Percentiles rank a stretch among this genome's conserved stretches.
Evolutionary conservation across 2,329 filamentous ascomycete species (phyloP).

Genomic region (Cladosporium sp.): DNA sequence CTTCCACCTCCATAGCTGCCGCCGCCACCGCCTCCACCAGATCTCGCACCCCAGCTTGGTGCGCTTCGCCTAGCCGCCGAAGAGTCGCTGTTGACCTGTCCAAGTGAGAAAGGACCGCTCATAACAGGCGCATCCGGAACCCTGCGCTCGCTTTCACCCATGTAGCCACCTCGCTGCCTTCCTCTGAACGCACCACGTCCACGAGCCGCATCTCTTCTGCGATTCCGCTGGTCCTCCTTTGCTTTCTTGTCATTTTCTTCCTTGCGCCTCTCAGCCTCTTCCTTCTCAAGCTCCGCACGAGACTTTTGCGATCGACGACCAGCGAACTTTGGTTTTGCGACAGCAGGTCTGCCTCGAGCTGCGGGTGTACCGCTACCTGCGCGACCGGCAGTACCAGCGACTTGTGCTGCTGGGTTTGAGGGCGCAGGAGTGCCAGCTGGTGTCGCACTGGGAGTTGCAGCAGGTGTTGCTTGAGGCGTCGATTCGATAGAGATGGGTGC

Average conservation of each 20-base stretch:
- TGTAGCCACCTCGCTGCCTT: conserved; percentile 41
- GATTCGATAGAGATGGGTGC: conserved; percentile 6
- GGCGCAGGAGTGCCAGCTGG: conserved; percentile 8
- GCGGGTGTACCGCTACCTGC: conserved; percentile 6
- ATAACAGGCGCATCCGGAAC: conserved; percentile 24
- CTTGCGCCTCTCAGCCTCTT: conserved; percentile 35
- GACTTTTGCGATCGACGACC: conserved; percentile 43
- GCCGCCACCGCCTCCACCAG: conserved; percentile 15
- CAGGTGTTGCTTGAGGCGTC: conserved; percentile 4
- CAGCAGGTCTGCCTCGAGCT: conserved; percentile 15
- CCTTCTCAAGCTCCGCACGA: conserved; percentile 40
- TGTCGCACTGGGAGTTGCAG: conserved; percentile 4
- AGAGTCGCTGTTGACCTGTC: conserved; percentile 23
- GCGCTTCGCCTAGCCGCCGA: conserved; percentile 12
- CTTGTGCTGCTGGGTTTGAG: neutral
- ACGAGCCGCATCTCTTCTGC: conserved; percentile 23
- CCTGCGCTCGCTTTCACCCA: conserved; percentile 30
- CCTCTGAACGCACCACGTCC: conserved; percentile 26
- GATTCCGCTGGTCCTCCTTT: conserved; percentile 25
- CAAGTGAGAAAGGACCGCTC: conserved; percentile 41
- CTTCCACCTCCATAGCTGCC: conserved; percentile 19
- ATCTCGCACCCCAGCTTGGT: conserved; percentile 14
- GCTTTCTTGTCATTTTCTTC: conserved; percentile 33
- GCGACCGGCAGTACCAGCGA: neutral
- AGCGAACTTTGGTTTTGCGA: conserved; percentile 38